Evolutionary conservation across 192 early-diverging fungal genomes (phyloP), one percentile per base, ranked within the genome.

Genomic region (Diversispora eburnea): DNA sequence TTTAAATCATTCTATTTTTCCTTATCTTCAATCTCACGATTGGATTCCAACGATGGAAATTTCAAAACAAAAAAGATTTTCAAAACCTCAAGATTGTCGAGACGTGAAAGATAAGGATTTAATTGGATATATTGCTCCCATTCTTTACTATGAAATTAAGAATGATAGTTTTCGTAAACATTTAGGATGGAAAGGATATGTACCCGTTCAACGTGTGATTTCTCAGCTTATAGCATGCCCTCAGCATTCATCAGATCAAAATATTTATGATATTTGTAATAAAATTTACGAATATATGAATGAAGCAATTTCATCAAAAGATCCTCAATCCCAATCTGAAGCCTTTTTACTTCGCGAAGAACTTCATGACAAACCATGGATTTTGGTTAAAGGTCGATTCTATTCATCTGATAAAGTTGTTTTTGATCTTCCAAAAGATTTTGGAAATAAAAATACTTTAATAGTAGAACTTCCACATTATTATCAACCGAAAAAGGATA

Each of bases 241-340:
- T 13, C 33, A 8, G 10, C 8, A 6, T 39, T 33, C 3, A 15
- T 13, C 0, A 8, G 4, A 61, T 61, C 33, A 61, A 6, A 61
- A 61, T 3, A 9, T 13, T 41, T 15, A 60, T 10, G 12, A 60
- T 12, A 63, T 63, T 43, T 63, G 61, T 45, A 15, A 10, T 1
- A 8, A 33, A 17, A 33, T 63, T 63, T 63, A 63, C 39, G 8
- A 63, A 19, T 63, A 63, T 43, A 63, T 63, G 61, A 33, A 45
- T 15, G 42, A 63, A 45, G n/a, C 42, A 19, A n/a, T 46, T 3
- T n/a, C 8, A 63, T 41, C 61, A 13, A 63, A 13, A 10, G 51
- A 54, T 54, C 10, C 12, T 3, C 51, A 54, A 54, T 54, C 51
- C 12, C 8, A 17, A 54, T 17, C 12, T 10, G 51, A 54, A 54